Percentiles rank a stretch among this genome's conserved stretches.
Evolutionary conservation across 2,329 filamentous ascomycete species (phyloP).

Genomic region (Cordyceps tenuipes): DNA sequence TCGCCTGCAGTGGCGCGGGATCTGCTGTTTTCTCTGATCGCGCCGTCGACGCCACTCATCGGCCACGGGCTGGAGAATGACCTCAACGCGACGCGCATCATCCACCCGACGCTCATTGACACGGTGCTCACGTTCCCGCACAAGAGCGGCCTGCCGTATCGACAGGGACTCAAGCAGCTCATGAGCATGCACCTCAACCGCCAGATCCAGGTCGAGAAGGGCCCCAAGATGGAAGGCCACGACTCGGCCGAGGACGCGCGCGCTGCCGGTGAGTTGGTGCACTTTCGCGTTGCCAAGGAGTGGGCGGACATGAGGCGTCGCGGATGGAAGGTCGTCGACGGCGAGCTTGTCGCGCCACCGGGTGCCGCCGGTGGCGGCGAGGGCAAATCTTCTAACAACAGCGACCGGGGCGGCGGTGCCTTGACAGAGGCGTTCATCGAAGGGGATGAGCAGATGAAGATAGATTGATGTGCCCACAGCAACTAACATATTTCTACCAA

Average conservation of each 20-base stretch:
- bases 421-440: conserved; percentile 34
- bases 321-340: conserved; percentile 58
- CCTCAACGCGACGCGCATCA: conserved; percentile 72
- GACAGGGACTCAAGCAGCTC: conserved; percentile 69
- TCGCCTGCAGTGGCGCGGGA: conserved; percentile 67
- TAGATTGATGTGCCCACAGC: background rate
- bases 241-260: conserved; percentile 89
- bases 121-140: conserved; percentile 81
- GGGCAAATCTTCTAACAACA: background rate
- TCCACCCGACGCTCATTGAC: conserved; percentile 79
- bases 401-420: conserved; percentile 16
- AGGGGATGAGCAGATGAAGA: too few relatives aligned
- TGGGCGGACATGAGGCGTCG: conserved; percentile 59
- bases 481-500: background rate
- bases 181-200: conserved; percentile 61
- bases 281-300: conserved; percentile 58
- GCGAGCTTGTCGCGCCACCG: conserved; percentile 33
- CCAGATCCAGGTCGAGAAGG: conserved; percentile 66
- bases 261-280: conserved; percentile 78
- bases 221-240: conserved; percentile 53
- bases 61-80: conserved; percentile 96
- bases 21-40: conserved; percentile 67
- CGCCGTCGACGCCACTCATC: conserved; percentile 72
- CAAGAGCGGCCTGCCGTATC: conserved; percentile 63
- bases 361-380: conserved; percentile 2